Conservation (phyloP, 148 eudicot species). For the Rhododendron kiyosumense region DNA sequence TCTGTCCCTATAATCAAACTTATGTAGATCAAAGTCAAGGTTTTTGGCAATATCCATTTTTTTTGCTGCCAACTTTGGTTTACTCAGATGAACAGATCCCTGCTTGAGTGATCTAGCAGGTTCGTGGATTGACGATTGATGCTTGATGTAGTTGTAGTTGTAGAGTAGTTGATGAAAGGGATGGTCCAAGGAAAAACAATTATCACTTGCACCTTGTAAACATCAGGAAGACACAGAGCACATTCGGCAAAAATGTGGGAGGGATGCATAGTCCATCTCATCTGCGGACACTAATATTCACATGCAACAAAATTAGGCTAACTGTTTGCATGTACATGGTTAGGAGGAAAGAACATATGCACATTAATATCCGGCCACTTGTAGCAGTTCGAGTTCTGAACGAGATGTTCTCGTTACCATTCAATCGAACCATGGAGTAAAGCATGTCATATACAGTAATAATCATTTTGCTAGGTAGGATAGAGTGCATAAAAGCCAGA, state of each 20-base stretch:
- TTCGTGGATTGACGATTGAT: slow-evolving; percentile 27
- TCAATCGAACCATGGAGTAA: too few species aligned
- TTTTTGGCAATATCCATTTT: slow-evolving; percentile 33
- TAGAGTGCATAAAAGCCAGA: too few species aligned
- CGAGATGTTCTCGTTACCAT: too few species aligned
- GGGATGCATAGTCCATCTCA: too few species aligned
- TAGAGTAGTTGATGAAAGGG: slow-evolving; percentile 48
- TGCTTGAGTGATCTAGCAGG: slow-evolving; percentile 24
- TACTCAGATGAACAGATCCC: slow-evolving; percentile 43
- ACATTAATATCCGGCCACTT: too few species aligned
- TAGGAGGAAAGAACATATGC: too few species aligned
- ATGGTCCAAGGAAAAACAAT: slow-evolving; percentile 45
- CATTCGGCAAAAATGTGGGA: slow-evolving; percentile 30
- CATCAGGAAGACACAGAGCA: slow-evolving; percentile 34
- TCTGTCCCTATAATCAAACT: slow-evolving; percentile 21
- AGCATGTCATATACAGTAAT: too few species aligned
- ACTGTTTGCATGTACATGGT: too few species aligned
- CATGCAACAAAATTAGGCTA: too few species aligned
- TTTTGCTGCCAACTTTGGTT: slow-evolving; percentile 31
- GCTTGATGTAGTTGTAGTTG: slow-evolving; percentile 43
- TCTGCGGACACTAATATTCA: too few species aligned
- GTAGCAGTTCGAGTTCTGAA: too few species aligned
- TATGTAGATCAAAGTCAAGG: slow-evolving; percentile 37
- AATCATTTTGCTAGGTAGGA: too few species aligned
- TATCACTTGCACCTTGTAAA: slow-evolving; percentile 10